Percentiles rank a stretch among this genome's conserved stretches.
Conservation (phyloP, 108 stramenopile genomes). For the Pseudonitzschia pungens region DNA sequence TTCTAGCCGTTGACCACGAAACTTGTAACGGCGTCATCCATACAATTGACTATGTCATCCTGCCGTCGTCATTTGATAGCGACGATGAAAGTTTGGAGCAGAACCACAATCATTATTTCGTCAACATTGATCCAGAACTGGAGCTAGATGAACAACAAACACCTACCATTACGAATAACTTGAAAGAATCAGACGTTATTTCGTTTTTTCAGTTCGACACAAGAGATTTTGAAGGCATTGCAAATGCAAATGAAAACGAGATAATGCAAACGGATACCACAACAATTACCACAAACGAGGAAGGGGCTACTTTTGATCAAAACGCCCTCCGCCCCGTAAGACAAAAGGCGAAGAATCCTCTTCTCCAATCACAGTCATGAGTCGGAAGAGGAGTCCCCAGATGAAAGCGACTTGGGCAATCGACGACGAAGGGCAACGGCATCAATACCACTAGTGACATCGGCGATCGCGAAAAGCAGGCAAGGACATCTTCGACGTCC, state of each 20-base stretch:
- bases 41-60: slow-evolving; percentile 2
- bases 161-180: not conserved
- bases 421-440: not conserved
- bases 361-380: not conserved
- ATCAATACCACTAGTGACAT: not conserved
- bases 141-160: not conserved
- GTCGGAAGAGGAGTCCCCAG: not conserved
- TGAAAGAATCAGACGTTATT: not conserved
- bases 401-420: not conserved
- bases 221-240: not conserved
- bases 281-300: not conserved
- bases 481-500: not conserved
- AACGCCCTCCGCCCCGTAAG: not conserved
- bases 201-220: not conserved
- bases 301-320: not conserved
- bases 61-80: not conserved
- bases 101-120: not conserved
- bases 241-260: not conserved
- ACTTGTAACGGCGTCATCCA: slow-evolving; percentile 8
- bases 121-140: not conserved
- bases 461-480: not conserved
- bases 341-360: not conserved
- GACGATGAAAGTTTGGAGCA: not conserved
- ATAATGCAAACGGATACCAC: not conserved
- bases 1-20: not conserved